phyloP scores from a whole-genome alignment of 805 yeast species.

The Barnettozyma sp. region DNA sequence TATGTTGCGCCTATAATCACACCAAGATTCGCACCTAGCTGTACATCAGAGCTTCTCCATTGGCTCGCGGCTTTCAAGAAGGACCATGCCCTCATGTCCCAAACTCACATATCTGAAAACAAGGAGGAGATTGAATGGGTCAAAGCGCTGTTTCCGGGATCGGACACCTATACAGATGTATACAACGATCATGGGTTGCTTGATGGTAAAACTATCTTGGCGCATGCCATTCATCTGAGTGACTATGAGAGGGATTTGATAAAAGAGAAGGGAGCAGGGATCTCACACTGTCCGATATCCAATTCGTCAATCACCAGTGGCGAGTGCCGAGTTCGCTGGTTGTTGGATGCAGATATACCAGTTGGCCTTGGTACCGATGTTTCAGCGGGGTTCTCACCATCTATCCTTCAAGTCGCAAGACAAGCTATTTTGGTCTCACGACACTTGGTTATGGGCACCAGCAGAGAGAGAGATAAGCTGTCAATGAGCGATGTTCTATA shows the following conservation, averaged over 20 bases:
- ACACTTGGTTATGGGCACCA: conserved; percentile 54
- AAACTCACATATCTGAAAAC: conserved; percentile 90
- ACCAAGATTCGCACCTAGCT: conserved; percentile 91
- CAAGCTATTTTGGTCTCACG: conserved; percentile 69
- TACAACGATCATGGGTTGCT: conserved; percentile 60
- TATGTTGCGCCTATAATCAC: conserved; percentile 71
- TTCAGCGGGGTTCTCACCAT: conserved; percentile 69
- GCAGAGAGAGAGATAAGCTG: conserved; percentile 42
- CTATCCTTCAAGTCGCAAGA: conserved; percentile 57
- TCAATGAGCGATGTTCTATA: conserved; percentile 65
- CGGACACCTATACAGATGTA: conserved; percentile 64
- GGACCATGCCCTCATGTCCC: conserved; percentile 54
- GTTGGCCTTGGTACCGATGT: conserved; percentile 80
- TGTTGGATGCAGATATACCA: conserved; percentile 57
- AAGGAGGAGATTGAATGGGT: conserved; percentile 71
- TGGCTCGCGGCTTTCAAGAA: conserved; percentile 57
- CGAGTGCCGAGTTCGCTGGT: conserved; percentile 72
- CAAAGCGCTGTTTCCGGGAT: conserved; percentile 61
- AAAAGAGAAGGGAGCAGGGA: conserved; percentile 51
- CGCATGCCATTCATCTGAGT: conserved; percentile 79
- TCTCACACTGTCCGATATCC: conserved; percentile 91
- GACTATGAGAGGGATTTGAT: conserved; percentile 58
- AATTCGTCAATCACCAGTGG: conserved; percentile 87
- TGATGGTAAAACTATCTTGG: conserved; percentile 64
- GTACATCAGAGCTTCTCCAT: conserved; percentile 54